Evolutionary conservation across 768 basidiomycete species (phyloP), one percentile per base, ranked within the genome.

Genomic region (Boletus rubropictus): DNA sequence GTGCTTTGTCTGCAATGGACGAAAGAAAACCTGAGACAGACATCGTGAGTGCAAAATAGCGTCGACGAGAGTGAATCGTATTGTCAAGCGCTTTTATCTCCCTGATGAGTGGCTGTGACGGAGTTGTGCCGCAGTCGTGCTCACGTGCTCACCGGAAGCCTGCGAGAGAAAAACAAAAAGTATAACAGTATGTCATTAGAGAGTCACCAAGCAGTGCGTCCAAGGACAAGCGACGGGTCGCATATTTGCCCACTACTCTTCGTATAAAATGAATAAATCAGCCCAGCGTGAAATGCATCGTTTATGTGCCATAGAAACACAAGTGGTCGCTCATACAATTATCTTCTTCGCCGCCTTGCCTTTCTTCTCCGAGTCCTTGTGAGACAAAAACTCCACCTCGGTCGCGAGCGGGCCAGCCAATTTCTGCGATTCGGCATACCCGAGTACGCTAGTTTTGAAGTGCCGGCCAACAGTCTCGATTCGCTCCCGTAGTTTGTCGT

Each of bases 351-450:
- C 77, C 44, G 76, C 64, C 69, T 91, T 92, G 62, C 86, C 86
- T 74, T 94, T 95, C 79, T 85, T 92, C 76, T 94, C 91, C 54
- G 86, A 86, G 68, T 95, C 92, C 69, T 92, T 92, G 74, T 95
- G 91, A 60, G 88, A 90, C 68, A 89, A 67, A 65, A 93, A 97
- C 71, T 94, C 89, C 27, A 96, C 90, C 71, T 97, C 93, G 6
- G 91, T 94, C 53, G 91, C 86, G 64, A 94, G 75, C n/a, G 91
- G 84, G 20, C 89, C 87, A 37, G 77, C 79, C 43, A 94, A 71
- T 69, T 82, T 84, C 64, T 81, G 79, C n/a, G 70, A 62, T 55
- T 90, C 85, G 3, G 69, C 42, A 64, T 84, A 94, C 7, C 92
- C 93, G 33, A 99, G 78, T 37, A 97, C 93, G 46, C 70, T 80